Evolutionary conservation across 805 yeast species (phyloP).

Genomic region (Wickerhamomyces tratensis): DNA sequence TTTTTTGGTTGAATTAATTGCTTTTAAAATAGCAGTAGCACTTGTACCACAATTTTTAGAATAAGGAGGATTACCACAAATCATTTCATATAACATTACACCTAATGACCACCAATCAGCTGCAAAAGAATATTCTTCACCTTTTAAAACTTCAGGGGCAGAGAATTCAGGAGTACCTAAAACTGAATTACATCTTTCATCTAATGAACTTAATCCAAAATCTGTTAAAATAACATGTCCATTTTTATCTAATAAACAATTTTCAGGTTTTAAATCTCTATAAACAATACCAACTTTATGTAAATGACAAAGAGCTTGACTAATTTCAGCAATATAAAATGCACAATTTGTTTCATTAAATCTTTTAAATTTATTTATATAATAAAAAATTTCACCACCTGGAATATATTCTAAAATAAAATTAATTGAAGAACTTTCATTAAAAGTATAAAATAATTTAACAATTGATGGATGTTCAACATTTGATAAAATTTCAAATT

Average conservation of each 20-base stretch:
- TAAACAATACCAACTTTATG: slow-evolving; percentile 78
- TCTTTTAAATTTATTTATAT: slow-evolving; percentile 29
- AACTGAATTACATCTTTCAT: slow-evolving; percentile 28
- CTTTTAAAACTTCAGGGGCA: slow-evolving; percentile 83
- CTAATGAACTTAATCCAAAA: slow-evolving; percentile 57
- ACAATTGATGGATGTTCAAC: slow-evolving; percentile 79
- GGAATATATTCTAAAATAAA: slow-evolving; percentile 74
- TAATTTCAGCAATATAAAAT: slow-evolving; percentile 73
- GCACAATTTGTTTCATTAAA: slow-evolving; percentile 59
- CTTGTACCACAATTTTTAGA: slow-evolving; percentile 53
- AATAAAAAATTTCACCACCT: slow-evolving; percentile 72
- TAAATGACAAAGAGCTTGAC: slow-evolving; percentile 65
- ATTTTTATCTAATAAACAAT: slow-evolving; percentile 63
- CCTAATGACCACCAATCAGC: slow-evolving; percentile 96
- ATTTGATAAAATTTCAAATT: slow-evolving; percentile 59
- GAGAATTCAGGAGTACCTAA: slow-evolving; percentile 38
- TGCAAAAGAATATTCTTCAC: slow-evolving; percentile 66
- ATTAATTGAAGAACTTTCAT: slow-evolving; percentile 68
- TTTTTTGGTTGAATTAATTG: slow-evolving; percentile 48
- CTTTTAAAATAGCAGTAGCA: slow-evolving; percentile 56
- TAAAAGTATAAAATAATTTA: slow-evolving; percentile 73
- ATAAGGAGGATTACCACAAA: slow-evolving; percentile 79
- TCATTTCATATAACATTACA: slow-evolving; percentile 65
- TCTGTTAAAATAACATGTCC: slow-evolving; percentile 83
- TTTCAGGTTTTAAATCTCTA: slow-evolving; percentile 85